Evolutionary conservation across 768 basidiomycete genomes (phyloP).

Genomic region (Arthromyces matolae): DNA sequence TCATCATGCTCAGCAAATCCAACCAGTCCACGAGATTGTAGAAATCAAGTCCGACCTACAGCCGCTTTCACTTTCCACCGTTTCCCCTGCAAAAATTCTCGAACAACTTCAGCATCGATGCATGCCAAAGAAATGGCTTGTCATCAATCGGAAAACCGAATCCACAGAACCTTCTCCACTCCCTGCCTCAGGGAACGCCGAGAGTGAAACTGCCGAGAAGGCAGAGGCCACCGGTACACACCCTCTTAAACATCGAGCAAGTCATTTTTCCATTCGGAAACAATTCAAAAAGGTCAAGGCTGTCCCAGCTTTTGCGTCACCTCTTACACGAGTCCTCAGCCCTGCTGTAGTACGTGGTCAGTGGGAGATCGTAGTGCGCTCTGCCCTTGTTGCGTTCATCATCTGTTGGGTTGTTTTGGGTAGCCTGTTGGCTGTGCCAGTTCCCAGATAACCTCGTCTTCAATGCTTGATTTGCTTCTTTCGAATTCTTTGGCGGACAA

Average conservation of each 20-base stretch:
- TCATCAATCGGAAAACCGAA: slow-evolving; percentile 8
- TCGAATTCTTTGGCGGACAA: not conserved
- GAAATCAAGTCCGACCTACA: slow-evolving; percentile 20
- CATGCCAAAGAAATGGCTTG: slow-evolving; percentile 35
- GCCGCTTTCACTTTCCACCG: slow-evolving; percentile 17
- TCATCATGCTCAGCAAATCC: too few species aligned
- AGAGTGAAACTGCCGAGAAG: slow-evolving; percentile 19
- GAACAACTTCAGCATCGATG: slow-evolving; percentile 43
- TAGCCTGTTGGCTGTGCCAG: slow-evolving; percentile 31
- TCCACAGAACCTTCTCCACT: too few species aligned
- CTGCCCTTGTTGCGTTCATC: slow-evolving; percentile 45
- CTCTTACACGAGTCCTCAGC: slow-evolving; percentile 65
- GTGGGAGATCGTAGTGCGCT: slow-evolving; percentile 79
- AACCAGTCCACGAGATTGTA: slow-evolving; percentile 10
- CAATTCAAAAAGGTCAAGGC: slow-evolving; percentile 44
- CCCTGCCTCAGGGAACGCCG: slow-evolving; percentile 1
- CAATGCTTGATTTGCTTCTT: not conserved
- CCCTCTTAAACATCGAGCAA: slow-evolving; percentile 12
- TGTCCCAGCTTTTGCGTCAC: slow-evolving; percentile 74
- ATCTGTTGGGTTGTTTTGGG: slow-evolving; percentile 40
- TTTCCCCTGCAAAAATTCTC: slow-evolving; percentile 30
- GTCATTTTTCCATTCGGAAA: slow-evolving; percentile 12
- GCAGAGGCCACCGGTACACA: too few species aligned
- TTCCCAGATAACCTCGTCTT: not conserved
- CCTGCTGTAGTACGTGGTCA: slow-evolving; percentile 74